Evolutionary conservation across 441 rosid genomes (phyloP).

Genomic region (Bruguiera hainesii): DNA sequence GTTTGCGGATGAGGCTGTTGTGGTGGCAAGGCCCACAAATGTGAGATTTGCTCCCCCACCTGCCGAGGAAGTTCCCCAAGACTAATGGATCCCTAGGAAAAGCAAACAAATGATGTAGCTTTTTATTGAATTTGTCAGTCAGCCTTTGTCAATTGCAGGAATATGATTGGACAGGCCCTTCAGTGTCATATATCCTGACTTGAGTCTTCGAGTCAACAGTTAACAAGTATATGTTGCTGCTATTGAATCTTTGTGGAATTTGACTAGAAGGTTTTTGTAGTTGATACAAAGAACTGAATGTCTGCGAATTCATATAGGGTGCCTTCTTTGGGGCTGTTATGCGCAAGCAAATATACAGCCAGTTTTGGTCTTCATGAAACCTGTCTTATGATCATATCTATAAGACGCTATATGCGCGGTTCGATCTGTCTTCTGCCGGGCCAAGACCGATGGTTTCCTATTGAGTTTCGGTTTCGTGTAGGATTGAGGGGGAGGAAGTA

Average conservation of each 20-base stretch:
- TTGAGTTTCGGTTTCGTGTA: background rate
- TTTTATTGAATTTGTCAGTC: slow-evolving; percentile 15
- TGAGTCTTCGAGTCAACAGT: slow-evolving; percentile 14
- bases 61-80: slow-evolving; percentile 58
- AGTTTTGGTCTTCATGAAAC: background rate
- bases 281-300: slow-evolving; percentile 15
- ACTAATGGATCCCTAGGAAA: slow-evolving; percentile 29
- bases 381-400: too few species aligned
- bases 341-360: background rate
- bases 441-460: too few species aligned
- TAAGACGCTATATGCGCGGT: too few species aligned
- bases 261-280: slow-evolving; percentile 28
- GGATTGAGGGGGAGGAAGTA: background rate
- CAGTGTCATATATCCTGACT: slow-evolving; percentile 10
- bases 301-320: background rate
- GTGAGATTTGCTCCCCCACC: slow-evolving; percentile 85
- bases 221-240: slow-evolving; percentile 27
- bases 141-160: background rate
- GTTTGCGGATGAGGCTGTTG: slow-evolving; percentile 83
- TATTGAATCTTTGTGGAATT: slow-evolving; percentile 15
- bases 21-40: slow-evolving; percentile 73
- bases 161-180: slow-evolving; percentile 4
- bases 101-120: slow-evolving; percentile 1
- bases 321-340: slow-evolving; percentile 5
- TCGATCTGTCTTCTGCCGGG: too few species aligned